A percentile compares a stretch with the other conserved stretches of the same genome.
Conservation (phyloP, 345 rosid genomes). For the Turritis glabra region DNA sequence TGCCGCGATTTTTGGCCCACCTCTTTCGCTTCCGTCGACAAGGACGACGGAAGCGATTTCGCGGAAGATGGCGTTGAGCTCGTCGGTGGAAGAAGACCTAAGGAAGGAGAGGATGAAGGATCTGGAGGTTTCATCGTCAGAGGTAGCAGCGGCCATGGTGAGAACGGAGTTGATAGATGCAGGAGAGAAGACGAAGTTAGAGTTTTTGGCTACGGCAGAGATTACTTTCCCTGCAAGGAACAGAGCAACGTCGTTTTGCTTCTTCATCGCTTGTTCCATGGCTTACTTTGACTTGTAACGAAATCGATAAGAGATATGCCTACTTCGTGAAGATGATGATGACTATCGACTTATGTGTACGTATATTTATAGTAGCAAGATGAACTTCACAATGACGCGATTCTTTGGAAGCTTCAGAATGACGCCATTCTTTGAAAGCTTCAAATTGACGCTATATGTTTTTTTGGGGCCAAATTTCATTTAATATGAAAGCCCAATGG, state of each 20-base stretch:
- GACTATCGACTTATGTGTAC: no score
- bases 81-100: neutral
- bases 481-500: no score
- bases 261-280: conserved; percentile 2
- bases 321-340: no score
- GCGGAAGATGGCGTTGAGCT: neutral
- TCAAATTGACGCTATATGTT: no score
- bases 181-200: conserved; percentile 26
- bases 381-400: no score
- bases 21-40: neutral
- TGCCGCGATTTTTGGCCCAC: conserved; percentile 4
- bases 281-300: no score
- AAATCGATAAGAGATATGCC: no score
- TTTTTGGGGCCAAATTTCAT: no score
- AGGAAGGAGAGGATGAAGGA: conserved; percentile 2
- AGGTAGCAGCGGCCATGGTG: conserved; percentile 5
- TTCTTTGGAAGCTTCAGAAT: no score
- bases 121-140: neutral
- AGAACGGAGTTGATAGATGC: conserved; percentile 17
- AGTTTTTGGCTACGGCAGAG: neutral
- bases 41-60: conserved; percentile 1
- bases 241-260: conserved; percentile 22
- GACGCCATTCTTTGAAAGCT: no score
- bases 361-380: no score
- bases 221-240: conserved; percentile 16